Evolutionary conservation across 1,284 basidiomycete species (phyloP), one percentile per base, ranked within the genome.

Genomic region (Cutaneotrichosporon cutaneum): DNA sequence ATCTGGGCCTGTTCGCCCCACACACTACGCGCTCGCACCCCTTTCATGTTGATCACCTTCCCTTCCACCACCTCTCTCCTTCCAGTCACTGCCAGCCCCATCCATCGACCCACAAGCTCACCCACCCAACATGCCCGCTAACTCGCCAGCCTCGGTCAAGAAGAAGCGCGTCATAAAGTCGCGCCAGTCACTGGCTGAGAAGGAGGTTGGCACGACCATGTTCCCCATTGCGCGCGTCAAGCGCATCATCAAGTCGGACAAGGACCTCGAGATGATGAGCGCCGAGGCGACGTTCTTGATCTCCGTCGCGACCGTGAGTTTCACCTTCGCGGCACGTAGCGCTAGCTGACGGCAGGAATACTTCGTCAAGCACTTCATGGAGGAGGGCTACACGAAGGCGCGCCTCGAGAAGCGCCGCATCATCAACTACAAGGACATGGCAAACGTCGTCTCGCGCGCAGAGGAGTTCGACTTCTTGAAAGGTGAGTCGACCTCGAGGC

Each of bases 171-270:
- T 73, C 8, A 72, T 70, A 48, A 77, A 77, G 57, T 71, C 73
- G 42, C 72, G 76, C 39, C 74, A 77, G 68, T 75, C 73, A 2
- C 60, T 78, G 10, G 67, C 75, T 24, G 77, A 78, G 61, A 78
- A 78, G 67, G 64, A 68, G 48, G 58, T 64, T 1, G 80, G 80
- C 27, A 79, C 75, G 33, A 78, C 79, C 4, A 66, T 76, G 6
- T 75, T 81, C 57, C 81, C 81, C 8, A 70, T 77, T 7, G 68
- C 75, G n/a, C 70, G 80, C 33, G 71, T 82, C 13, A 78, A 80
- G 66, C 70, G 72, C 65, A 81, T 82, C 63, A 72, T 81, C 67
- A 81, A 81, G 63, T 78, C 80, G 10, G 81, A 82, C 68, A 77
- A 78, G 63, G 81, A 82, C 22, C 63, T 81, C 61, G 74, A 78